Evolutionary conservation across 2,329 filamentous ascomycete species (phyloP), one percentile per base, ranked within the genome.

Genomic region (Xylaria sp.): DNA sequence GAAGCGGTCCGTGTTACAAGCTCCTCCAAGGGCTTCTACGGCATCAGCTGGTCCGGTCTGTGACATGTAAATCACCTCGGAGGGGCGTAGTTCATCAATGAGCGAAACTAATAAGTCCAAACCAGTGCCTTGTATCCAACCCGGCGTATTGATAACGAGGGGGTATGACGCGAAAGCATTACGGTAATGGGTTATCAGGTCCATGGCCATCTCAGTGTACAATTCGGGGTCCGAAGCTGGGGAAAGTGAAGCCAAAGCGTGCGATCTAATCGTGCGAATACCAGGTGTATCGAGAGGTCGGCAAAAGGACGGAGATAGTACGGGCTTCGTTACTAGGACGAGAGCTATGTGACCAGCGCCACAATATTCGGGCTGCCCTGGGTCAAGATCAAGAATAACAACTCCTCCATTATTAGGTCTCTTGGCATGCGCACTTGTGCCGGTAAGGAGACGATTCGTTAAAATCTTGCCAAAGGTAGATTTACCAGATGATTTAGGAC

Each of bases 281-380:
- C 75, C 78, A 63, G 81, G 67, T 9, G 73, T 72, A 39, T 78
- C 68, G 6, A 78, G 73, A 3, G 80, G 85, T 70, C 92, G 90
- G 7, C 88, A 88, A 73, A 92, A 94, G 0, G 90, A 83, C 0
- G 90, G 86, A 0, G 88, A 85, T 5, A 94, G 80, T 57, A 92
- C 89, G 0, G 89, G 87, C 33, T 83, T 78, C 1, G 80, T 82
- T 11, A 94, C 78, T 31, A 86, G 82, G 15, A 90, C 81, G 3
- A 95, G 85, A 1, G 91, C 92, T 22, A 95, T 74, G 15, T 90
- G 88, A 0, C 92, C 92, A 0, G 89, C 86, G 1, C 89, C 84
- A 0, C 86, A 87, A 75, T 91, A 94, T 74, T 94, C 92, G 2
- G 92, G 91, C 73, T 94, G 92, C 0, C 89, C 90, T 0, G 91